These are phyloP conservation scores for Camelina hispida DNA, from an alignment of 345 rosid species.

Conservation along the genomic window DNA sequence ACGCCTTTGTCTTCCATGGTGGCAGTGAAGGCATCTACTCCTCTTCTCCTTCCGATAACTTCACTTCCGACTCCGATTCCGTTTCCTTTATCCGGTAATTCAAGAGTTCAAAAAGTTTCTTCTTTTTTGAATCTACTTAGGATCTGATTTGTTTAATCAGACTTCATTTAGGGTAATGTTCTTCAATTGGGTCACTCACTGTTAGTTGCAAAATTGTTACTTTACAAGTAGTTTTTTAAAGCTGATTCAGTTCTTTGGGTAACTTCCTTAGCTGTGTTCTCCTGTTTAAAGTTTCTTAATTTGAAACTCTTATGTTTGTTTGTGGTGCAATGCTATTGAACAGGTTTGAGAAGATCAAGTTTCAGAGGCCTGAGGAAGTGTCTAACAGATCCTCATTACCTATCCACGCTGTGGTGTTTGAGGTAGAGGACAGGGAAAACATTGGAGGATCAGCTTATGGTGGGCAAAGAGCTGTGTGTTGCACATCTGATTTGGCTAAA, in stretches of 20 bases:
- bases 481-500: constrained; percentile 89
- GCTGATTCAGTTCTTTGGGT: no score
- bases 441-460: constrained; percentile 98
- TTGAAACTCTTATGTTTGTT: neutral
- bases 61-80: constrained; percentile 49
- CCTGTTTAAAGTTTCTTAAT: constrained; percentile 34
- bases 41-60: constrained; percentile 46
- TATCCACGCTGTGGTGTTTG: constrained; percentile 78
- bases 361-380: constrained; percentile 57
- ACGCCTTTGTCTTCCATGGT: constrained; percentile 91
- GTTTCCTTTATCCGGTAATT: constrained; percentile 72
- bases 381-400: constrained; percentile 59
- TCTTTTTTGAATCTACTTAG: constrained; percentile 20
- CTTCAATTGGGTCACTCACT: neutral
- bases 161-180: constrained; percentile 12
- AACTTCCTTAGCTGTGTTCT: constrained; percentile 3
- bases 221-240: neutral
- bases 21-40: constrained; percentile 98
- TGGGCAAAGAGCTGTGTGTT: constrained; percentile 95
- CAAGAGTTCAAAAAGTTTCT: neutral
- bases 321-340: constrained; percentile 19
- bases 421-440: constrained; percentile 81
- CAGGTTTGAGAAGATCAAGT: constrained; percentile 87
- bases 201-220: neutral
- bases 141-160: constrained; percentile 32